Evolutionary conservation across 441 rosid genomes (phyloP).

Genomic region (Pelargonium citronellum): DNA sequence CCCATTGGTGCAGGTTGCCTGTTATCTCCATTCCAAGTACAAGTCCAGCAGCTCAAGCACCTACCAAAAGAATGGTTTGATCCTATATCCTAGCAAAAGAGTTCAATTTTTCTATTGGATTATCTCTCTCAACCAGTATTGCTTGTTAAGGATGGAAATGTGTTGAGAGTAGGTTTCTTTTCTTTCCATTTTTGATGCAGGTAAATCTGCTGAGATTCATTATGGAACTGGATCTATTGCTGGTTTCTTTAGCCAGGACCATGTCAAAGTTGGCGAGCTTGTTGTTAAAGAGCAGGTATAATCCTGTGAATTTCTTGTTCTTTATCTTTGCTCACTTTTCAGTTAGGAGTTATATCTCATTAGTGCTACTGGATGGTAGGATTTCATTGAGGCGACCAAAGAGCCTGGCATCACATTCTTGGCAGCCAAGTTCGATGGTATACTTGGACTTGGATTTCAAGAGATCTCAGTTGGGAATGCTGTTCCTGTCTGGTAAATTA

Average conservation of each 20-base stretch:
- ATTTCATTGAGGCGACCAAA: conserved; percentile 61
- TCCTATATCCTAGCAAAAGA: conserved; percentile 8
- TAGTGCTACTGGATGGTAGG: conserved; percentile 28
- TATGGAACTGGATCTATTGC: conserved; percentile 72
- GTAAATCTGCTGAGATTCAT: conserved; percentile 45
- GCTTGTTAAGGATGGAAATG: neutral
- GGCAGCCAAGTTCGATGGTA: conserved; percentile 68
- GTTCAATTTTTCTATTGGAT: conserved; percentile 2
- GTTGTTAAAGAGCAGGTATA: conserved; percentile 56
- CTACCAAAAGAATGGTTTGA: conserved; percentile 51
- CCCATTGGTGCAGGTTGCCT: conserved; percentile 44
- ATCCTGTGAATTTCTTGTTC: conserved; percentile 10
- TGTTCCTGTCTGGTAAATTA: conserved; percentile 57
- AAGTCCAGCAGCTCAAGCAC: conserved; percentile 50
- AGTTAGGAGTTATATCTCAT: neutral
- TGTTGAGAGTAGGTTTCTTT: neutral
- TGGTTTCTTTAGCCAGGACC: conserved; percentile 77
- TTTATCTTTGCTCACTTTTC: neutral
- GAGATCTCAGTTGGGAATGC: conserved; percentile 66
- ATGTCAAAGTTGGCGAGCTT: conserved; percentile 59
- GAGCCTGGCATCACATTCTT: conserved; percentile 54
- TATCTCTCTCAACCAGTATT: neutral
- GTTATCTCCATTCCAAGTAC: conserved; percentile 62
- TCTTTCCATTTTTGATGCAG: conserved; percentile 25
- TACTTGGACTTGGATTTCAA: conserved; percentile 75